Conservation (phyloP, 345 rosid genomes). For the Acer negundo region DNA sequence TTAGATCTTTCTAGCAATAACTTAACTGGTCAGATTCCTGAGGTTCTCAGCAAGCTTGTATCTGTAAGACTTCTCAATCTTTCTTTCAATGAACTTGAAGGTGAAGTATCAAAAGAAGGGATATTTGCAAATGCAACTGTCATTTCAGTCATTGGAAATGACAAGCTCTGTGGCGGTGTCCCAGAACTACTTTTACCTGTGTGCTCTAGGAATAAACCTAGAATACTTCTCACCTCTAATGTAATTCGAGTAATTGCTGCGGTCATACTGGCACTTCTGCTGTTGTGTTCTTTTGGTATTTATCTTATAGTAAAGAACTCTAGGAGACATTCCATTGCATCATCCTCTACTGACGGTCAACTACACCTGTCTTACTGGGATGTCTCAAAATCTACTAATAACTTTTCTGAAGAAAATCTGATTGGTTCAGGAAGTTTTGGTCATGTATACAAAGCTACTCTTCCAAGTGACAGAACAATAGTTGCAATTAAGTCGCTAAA, state of each 20-base stretch:
- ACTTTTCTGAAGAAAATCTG: constrained; percentile 24
- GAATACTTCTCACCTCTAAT: neutral
- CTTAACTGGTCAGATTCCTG: constrained; percentile 14
- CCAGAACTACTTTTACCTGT: neutral
- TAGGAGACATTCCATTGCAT: neutral
- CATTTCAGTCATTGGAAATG: constrained; percentile 16
- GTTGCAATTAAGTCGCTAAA: constrained; percentile 31
- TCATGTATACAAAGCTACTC: constrained; percentile 28
- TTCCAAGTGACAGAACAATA: neutral
- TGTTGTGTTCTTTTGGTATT: neutral
- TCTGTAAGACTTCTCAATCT: constrained; percentile 18
- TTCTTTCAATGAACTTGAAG: constrained; percentile 24
- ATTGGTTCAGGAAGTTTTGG: constrained; percentile 36
- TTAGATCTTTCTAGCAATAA: constrained; percentile 2
- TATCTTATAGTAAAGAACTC: neutral
- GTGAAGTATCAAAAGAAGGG: constrained; percentile 25
- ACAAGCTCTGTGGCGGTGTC: constrained; percentile 24
- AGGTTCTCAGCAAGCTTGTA: constrained; percentile 12
- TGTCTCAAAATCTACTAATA: constrained; percentile 18
- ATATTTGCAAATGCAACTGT: constrained; percentile 23
- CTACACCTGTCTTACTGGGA: constrained; percentile 19
- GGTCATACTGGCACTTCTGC: neutral
- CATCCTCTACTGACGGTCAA: neutral
- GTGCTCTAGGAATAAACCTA: constrained; percentile 4
- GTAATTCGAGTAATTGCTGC: neutral